Conservation (phyloP, 169 alveolate genomes). For the Besnoitia besnoiti region DNA sequence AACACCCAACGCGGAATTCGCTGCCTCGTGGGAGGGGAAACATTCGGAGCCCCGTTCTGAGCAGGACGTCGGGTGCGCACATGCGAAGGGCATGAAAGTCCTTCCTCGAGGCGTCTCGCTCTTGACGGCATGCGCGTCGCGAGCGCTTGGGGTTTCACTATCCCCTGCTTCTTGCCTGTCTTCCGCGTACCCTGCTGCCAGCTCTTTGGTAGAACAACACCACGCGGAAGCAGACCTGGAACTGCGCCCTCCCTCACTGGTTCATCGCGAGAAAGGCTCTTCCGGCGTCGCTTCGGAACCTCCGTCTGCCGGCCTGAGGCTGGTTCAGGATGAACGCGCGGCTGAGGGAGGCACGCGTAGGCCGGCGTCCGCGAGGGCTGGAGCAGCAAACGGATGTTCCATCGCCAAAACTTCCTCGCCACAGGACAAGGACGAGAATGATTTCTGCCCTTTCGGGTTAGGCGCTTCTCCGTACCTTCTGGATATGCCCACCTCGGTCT, state of each 20-base stretch:
- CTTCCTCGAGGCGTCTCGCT: not conserved
- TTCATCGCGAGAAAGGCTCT: not conserved
- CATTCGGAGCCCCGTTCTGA: not conserved
- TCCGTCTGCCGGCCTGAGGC: too few relatives aligned
- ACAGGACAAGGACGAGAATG: not conserved
- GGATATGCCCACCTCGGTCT: not conserved
- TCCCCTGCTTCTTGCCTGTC: not conserved
- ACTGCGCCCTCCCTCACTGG: conserved; percentile 40
- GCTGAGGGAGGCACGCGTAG: not conserved
- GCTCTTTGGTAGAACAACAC: not conserved
- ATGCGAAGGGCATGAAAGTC: not conserved
- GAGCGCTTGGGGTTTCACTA: not conserved
- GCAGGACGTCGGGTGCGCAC: not conserved
- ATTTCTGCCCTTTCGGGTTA: not conserved
- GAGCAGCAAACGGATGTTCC: not conserved
- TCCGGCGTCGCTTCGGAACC: not conserved
- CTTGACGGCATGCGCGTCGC: not conserved
- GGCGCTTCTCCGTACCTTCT: not conserved
- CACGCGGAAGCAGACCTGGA: conserved; percentile 68
- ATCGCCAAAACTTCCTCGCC: not conserved
- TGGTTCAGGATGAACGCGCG: not conserved
- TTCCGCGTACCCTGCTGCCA: not conserved
- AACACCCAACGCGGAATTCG: not conserved
- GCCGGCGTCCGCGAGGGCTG: not conserved
- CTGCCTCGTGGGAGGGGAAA: not conserved